Conservation (phyloP, 164 flowering plant species). For the Cinnamomum micranthum region DNA sequence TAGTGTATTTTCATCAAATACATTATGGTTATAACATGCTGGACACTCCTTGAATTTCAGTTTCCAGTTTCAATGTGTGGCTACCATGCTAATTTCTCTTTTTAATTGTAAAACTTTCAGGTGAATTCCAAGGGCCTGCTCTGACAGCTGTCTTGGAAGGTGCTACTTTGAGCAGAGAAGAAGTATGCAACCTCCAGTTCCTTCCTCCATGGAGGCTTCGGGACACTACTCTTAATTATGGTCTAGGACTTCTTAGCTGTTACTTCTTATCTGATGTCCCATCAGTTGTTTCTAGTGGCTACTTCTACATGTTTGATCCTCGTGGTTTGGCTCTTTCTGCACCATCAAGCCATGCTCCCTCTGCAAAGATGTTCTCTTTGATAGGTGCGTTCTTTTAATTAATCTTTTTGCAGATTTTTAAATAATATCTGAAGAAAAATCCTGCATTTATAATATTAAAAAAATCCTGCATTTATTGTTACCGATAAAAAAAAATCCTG, state of each 20-base stretch:
- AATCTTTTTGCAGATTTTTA: no score
- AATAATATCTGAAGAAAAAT: no score
- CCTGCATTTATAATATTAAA: no score
- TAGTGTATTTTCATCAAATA: neutral
- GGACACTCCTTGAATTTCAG: neutral
- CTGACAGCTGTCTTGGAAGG: slow-evolving; percentile 79
- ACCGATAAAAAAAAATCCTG: no score
- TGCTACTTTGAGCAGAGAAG: slow-evolving; percentile 78
- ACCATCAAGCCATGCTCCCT: slow-evolving; percentile 53
- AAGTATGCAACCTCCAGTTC: slow-evolving; percentile 67
- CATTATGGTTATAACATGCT: neutral
- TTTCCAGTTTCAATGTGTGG: neutral
- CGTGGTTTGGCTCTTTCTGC: slow-evolving; percentile 64
- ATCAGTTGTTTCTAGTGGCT: slow-evolving; percentile 71
- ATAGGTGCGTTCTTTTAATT: slow-evolving; percentile 40
- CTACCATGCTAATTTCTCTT: neutral
- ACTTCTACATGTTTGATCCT: slow-evolving; percentile 88
- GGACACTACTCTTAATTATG: slow-evolving; percentile 77
- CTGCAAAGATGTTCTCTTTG: slow-evolving; percentile 82
- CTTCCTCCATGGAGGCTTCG: slow-evolving; percentile 93
- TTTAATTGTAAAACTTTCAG: slow-evolving; percentile 34
- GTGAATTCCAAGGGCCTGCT: slow-evolving; percentile 97
- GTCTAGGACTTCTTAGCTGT: slow-evolving; percentile 86
- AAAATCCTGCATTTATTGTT: no score
- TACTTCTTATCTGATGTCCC: slow-evolving; percentile 63